Evolutionary conservation across 148 eudicot species (phyloP), one percentile per base, ranked within the genome.

Genomic region (Limonium bicolor): DNA sequence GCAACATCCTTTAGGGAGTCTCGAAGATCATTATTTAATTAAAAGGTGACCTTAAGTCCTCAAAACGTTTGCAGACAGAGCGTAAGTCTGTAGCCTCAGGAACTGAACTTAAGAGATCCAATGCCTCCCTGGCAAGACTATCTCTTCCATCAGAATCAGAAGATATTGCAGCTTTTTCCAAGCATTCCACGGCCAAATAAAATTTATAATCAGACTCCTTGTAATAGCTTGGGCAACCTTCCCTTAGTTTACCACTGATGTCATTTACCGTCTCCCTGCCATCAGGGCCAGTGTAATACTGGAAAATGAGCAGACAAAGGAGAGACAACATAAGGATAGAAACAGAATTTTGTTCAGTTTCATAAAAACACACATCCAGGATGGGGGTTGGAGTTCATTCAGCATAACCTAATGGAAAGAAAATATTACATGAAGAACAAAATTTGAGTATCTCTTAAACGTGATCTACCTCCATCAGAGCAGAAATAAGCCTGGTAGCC

Each of bases 131-230:
- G 14, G 99, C 99, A 51, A 92, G 86, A 67, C 48, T 66, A 51
- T 76, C 86, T 57, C 78, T 73, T 65, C 85, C 99, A 34, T 55
- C 78, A 33, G 76, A 21, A 72, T 78, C 68, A 30, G 82, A 58
- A 62, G 86, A 68, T 45, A 74, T 61, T 56, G 88, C 95, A 60
- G 99, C 99, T 78, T 82, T 76, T 61, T 92, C 99, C 49, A 92
- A 88, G 68, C 77, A 76, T 70, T 92, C 99, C 49, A 92, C 99
- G 40, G 95, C 99, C 30, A 85, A 69, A 71, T 77, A 92, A 49
- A 92, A 92, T 50, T 79, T 92, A 71, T 92, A 70, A 74, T 92
- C 99, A 55, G 94, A 73, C 69, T 92, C 99, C 75, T 85, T 85
- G 52, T 66, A 92, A 62, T 68, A 92, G 61, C 99, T 92, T 5